Percentiles rank a stretch among this genome's conserved stretches.
These are phyloP conservation scores for Agaricus blazei DNA, from an alignment of 768 basidiomycete genomes.

Conservation along the genomic window DNA sequence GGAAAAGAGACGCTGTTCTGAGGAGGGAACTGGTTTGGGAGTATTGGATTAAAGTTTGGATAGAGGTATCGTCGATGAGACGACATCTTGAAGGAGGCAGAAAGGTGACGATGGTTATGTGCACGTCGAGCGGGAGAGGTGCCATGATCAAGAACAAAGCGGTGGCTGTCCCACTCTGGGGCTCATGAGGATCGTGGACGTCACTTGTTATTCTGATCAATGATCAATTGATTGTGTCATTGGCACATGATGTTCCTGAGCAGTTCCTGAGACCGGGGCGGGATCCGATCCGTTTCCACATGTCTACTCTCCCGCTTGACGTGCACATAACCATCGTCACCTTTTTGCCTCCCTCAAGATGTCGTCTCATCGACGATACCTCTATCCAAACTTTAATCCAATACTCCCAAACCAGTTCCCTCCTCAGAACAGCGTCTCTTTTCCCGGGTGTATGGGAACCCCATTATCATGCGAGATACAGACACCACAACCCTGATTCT, in stretches of 20 bases:
- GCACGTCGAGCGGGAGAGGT: conserved; percentile 25
- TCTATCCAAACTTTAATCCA: conserved; percentile 27
- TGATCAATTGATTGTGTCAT: no score
- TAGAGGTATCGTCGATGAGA: conserved; percentile 14
- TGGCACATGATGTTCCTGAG: not conserved
- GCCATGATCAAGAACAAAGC: conserved; percentile 5
- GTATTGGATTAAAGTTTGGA: conserved; percentile 34
- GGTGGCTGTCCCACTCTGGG: no score
- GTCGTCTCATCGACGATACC: conserved; percentile 14
- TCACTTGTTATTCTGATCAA: no score
- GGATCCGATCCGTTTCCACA: no score
- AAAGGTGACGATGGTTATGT: conserved; percentile 19
- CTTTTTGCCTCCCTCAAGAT: conserved; percentile 16
- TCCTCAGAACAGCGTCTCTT: conserved; percentile 40
- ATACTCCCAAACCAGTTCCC: conserved; percentile 32
- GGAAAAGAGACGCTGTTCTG: conserved; percentile 36
- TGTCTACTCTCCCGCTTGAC: conserved; percentile 27
- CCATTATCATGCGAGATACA: conserved; percentile 48
- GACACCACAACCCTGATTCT: conserved; percentile 27
- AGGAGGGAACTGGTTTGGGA: conserved; percentile 31
- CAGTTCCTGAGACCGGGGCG: not conserved
- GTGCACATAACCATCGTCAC: conserved; percentile 21
- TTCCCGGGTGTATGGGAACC: conserved; percentile 42
- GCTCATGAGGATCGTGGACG: no score
- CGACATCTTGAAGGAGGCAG: conserved; percentile 17